Evolutionary conservation across 2,329 filamentous ascomycete species (phyloP), one percentile per base, ranked within the genome.

Genomic region (Neofusicoccum parvum): DNA sequence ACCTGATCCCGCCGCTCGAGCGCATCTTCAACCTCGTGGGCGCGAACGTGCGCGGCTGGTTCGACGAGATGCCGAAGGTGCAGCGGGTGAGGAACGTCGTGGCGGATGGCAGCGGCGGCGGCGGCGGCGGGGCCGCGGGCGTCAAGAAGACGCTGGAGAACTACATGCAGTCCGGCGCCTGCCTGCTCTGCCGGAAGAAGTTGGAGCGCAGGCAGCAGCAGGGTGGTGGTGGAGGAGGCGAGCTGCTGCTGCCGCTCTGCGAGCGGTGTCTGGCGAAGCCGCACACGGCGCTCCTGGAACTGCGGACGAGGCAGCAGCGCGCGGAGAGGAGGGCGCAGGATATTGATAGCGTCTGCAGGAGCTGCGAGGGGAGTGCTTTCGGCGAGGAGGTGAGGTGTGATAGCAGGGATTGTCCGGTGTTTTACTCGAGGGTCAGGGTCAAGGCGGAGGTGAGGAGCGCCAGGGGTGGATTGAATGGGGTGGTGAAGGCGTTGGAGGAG

Each of bases 21-120:
- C 89, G 95, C 34, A 97, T 99, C 69, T 97, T 99, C 81, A 97
- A 95, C 73, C 88, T 99, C 2, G 91, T 98, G 2, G 95, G 95
- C 6, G 95, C 93, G 37, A 96, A 95, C 74, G 91, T 98, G 0
- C 83, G 91, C 17, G 86, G 87, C 66, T 99, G 95, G 95, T 98
- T 93, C 73, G 92, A 97, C 68, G 93, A 97, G 78, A 96, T 98
- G 92, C 94, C 94, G 51, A 97, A 96, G 76, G 84, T 95, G 20
- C 91, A 93, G 73, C 88, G 90, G 9, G 87, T 94, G 51, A 86
- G 89, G 34, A 86, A 86, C 64, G 79, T 92, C n/a, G 45, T 20
- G 2, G 39, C 10, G 7, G n/a, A 11, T 3, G 67, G 63, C n/a
- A n/a, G n/a, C 56, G 45, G 64, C 17, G 63, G 50, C 27, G 49